Evolutionary conservation across 352 stramenopile genomes (phyloP).

Genomic region (Phytophthora nicotianae): DNA sequence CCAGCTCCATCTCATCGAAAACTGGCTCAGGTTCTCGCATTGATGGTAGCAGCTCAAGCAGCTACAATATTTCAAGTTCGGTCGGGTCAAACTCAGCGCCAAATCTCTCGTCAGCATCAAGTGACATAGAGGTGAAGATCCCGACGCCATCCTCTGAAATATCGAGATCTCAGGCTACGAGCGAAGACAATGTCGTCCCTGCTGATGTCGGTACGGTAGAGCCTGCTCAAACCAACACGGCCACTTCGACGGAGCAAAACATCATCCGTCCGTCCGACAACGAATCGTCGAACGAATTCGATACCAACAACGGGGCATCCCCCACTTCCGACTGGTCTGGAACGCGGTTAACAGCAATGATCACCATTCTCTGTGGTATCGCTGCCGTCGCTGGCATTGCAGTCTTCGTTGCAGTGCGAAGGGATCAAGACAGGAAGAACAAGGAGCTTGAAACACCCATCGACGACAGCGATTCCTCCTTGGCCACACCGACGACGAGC

Average conservation of each 20-base stretch:
- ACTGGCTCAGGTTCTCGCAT: neutral
- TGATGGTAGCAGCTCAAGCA: slow-evolving; percentile 3
- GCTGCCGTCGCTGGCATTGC: slow-evolving; percentile 37
- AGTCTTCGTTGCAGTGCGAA: slow-evolving; percentile 46
- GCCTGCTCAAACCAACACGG: slow-evolving; percentile 6
- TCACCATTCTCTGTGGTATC: slow-evolving; percentile 33
- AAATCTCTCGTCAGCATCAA: neutral
- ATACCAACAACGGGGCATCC: slow-evolving; percentile 28
- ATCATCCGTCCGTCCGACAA: slow-evolving; percentile 26
- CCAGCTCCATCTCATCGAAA: neutral
- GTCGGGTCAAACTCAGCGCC: neutral
- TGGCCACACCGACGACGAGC: slow-evolving; percentile 21
- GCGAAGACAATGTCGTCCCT: slow-evolving; percentile 25
- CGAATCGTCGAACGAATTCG: slow-evolving; percentile 25
- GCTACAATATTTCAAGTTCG: slow-evolving; percentile 1
- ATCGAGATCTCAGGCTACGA: slow-evolving; percentile 12
- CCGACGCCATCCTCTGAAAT: slow-evolving; percentile 2
- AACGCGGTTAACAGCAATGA: slow-evolving; percentile 26
- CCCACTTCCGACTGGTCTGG: slow-evolving; percentile 23
- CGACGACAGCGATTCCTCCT: slow-evolving; percentile 27
- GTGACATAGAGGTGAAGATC: neutral
- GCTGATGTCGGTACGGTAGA: slow-evolving; percentile 7
- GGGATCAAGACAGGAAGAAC: slow-evolving; percentile 22
- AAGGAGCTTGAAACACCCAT: slow-evolving; percentile 37
- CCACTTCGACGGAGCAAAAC: slow-evolving; percentile 5